A percentile compares a stretch with the other conserved stretches of the same genome.
phyloP scores from a whole-genome alignment of 2,329 filamentous ascomycete genomes.

The Fusarium pseudograminearum region DNA sequence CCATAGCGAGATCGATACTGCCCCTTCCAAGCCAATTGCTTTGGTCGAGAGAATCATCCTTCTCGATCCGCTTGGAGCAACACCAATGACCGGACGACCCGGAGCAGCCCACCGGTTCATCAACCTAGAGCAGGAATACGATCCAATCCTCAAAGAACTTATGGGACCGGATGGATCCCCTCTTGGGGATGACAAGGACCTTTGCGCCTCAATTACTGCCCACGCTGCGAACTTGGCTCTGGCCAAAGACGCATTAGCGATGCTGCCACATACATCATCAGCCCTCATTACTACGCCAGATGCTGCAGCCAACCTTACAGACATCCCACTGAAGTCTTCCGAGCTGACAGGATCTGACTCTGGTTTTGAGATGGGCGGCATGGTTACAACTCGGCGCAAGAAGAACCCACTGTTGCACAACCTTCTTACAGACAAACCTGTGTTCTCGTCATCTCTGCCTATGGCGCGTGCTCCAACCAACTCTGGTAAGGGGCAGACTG shows the following conservation, averaged over 20 bases:
- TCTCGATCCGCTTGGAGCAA: slow-evolving; percentile 87
- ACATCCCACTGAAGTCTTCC: slow-evolving; percentile 53
- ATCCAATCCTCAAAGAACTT: slow-evolving; percentile 74
- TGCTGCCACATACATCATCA: slow-evolving; percentile 87
- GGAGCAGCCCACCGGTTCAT: slow-evolving; percentile 71
- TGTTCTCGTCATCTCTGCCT: slow-evolving; percentile 91
- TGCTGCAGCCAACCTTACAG: slow-evolving; percentile 72
- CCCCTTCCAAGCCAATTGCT: slow-evolving; percentile 62
- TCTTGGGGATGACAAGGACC: slow-evolving; percentile 49
- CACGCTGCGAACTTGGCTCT: slow-evolving; percentile 78
- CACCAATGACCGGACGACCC: slow-evolving; percentile 69
- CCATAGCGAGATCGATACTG: slow-evolving; percentile 49
- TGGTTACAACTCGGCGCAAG: slow-evolving; percentile 66
- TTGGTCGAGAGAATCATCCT: slow-evolving; percentile 88
- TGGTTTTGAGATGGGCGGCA: slow-evolving; percentile 62
- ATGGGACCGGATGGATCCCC: slow-evolving; percentile 49
- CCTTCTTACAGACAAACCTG: slow-evolving; percentile 92
- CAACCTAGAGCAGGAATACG: slow-evolving; percentile 92
- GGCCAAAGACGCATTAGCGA: slow-evolving; percentile 74
- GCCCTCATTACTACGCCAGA: slow-evolving; percentile 88
- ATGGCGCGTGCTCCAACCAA: slow-evolving; percentile 68
- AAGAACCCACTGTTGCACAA: slow-evolving; percentile 95
- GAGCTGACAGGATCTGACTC: slow-evolving; percentile 60
- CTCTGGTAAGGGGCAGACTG: slow-evolving; percentile 29
- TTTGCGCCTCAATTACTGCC: slow-evolving; percentile 56